Percentiles rank a stretch among this genome's conserved stretches.
phyloP scores from a whole-genome alignment of 2,329 filamentous ascomycete genomes.

The Cladosporium oxysporum region DNA sequence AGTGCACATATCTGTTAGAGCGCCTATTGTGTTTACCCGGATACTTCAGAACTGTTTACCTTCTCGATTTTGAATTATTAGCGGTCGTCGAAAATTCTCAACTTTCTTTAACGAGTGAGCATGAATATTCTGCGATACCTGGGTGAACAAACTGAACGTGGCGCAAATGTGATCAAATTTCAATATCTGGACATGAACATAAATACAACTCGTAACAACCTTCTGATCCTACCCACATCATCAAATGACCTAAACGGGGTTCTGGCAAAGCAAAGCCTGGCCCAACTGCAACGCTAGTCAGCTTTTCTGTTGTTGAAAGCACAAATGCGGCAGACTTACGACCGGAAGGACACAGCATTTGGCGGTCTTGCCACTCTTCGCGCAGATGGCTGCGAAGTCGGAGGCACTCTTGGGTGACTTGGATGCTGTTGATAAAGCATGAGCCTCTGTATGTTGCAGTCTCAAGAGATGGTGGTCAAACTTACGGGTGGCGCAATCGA shows the following conservation, averaged over 20 bases:
- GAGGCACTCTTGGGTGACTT: neutral
- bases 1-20: neutral
- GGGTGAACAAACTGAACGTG: neutral
- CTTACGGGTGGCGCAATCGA: neutral
- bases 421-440: neutral
- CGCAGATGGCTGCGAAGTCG: neutral
- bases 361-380: neutral
- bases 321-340: neutral
- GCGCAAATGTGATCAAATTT: neutral
- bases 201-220: neutral
- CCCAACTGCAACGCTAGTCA: neutral
- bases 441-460: neutral
- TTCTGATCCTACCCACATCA: neutral
- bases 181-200: neutral
- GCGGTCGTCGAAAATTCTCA: neutral
- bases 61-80: neutral
- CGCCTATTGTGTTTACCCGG: neutral
- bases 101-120: neutral
- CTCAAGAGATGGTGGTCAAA: neutral
- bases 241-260: neutral
- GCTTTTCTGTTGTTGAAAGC: neutral
- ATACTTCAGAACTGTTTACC: neutral
- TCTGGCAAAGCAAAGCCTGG: neutral
- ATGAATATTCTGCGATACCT: neutral
- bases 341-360: neutral